Evolutionary conservation across 2,329 filamentous ascomycete species (phyloP), one percentile per base, ranked within the genome.

Genomic region (Stemphylium beticola): DNA sequence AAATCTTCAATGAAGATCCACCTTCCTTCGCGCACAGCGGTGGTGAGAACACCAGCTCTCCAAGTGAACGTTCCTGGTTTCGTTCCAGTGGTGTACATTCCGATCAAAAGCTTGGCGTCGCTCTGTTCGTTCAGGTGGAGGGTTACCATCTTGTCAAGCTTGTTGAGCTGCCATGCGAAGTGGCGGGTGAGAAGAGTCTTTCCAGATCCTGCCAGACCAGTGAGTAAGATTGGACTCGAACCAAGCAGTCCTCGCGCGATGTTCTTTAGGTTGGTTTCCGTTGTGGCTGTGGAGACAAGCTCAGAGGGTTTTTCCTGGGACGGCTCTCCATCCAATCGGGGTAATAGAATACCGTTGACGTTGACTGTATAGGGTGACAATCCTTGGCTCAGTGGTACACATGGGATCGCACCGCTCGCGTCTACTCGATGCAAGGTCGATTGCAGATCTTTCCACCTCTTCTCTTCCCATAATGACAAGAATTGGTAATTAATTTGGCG

Each of bases 1-100:
- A 99, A 82, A 74, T 99, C 96, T 75, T 99, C 96, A 55, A 99
- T 96, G 61, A 99, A 82, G 6, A 99, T 90, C 96, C 95, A 99
- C 68, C 93, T 85, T 14, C 95, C 96, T 79, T 99, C 93, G 69
- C 85, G 88, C 2, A 98, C 92, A 32, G 96, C 96, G 26, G 92
- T 96, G 0, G 95, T 97, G 64, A 99, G 80, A 17, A 98, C 91
- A 76, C 95, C 95, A 3, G 95, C 86, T 55, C 91, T 87, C 95
- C 95, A 99, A 45, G 86, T 85, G 72, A 99, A 99, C 9, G 91
- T 93, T 1, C 93, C 93, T 1, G 92, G 93, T 57, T 88, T 90
- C 14, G 89, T 86, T 53, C 92, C 93, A 18, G 92, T 95, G 1
- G 93, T 91, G 76, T 99, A 98, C 72, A 98, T 86, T 3, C 95